A percentile compares a stretch with the other conserved stretches of the same genome.
phyloP scores from a whole-genome alignment of 306 rosid species.

The Ziziphus jujuba region DNA sequence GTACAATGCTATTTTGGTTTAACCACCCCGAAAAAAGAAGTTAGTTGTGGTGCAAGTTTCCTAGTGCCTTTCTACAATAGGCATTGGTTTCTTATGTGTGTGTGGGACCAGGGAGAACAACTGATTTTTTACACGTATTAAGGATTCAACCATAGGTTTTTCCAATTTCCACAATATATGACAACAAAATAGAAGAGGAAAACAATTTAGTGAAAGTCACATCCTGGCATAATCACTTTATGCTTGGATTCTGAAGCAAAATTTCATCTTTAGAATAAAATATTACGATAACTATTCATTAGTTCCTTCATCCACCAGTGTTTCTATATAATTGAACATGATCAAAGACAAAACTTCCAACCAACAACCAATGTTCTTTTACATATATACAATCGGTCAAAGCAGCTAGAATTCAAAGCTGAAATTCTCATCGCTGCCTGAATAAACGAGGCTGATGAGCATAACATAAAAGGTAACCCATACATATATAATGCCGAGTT shows the following conservation, averaged over 20 bases:
- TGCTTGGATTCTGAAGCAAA: slow-evolving; percentile 1
- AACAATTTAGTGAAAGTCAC: no score
- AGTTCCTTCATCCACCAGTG: slow-evolving; percentile 90
- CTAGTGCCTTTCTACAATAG: not conserved
- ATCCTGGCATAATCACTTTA: slow-evolving; percentile 4
- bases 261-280: no score
- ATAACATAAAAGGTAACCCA: not conserved
- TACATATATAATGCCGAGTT: no score
- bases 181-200: no score
- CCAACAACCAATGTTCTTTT: no score
- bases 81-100: not conserved
- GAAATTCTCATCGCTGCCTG: slow-evolving; percentile 95
- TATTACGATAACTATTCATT: slow-evolving; percentile 51
- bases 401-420: slow-evolving; percentile 83
- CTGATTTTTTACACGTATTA: no score
- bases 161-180: no score
- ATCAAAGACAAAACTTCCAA: no score
- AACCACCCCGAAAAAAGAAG: not conserved
- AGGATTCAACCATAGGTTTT: no score
- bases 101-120: no score
- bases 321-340: slow-evolving; percentile 35
- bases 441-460: slow-evolving; percentile 27
- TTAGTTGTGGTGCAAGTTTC: not conserved
- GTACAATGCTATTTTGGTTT: slow-evolving; percentile 20
- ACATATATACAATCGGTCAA: not conserved